Base-by-base conservation (phyloP, 306 rosid genomes). In the Ceratonia siliqua region DNA sequence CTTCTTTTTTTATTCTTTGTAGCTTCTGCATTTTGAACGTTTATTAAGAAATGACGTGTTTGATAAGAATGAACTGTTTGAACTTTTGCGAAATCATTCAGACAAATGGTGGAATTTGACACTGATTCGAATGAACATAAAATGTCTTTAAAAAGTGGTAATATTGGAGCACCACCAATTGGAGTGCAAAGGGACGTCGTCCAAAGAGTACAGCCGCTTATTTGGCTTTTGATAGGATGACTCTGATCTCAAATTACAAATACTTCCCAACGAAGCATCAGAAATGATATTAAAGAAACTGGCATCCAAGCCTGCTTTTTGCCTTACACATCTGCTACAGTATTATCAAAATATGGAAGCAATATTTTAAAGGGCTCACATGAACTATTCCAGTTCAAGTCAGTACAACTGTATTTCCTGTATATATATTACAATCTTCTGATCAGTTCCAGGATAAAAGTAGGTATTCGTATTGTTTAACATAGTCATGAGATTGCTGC, bases 111-210 rank as follows among this genome's bases (percentile, higher is more conserved):
- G 22, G 58, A 64, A 32, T 46, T 76, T 81, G 56, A 61, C 53
- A 24, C 32, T 22, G 21, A 65, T 21, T 25, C 9, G 52, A 39
- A 58, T 21, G 43, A 73, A 45, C 58, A 54, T 55, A 50, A 64
- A 22, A 33, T 48, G 42, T 54, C 18, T 49, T 53, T 50, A 5
- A 77, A 42, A 54, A 18, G 72, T 30, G 58, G 52, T 39, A 50
- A 42, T 68, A 43, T 50, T 78, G 72, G 30, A 52, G 56, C 17
- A 39, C 35, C 24, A 50, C 74, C 79, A 74, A 74, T 84, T 57
- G 68, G 77, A 43, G 18, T 54, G 79, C 72, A 56, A 70, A 52
- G 2, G 14, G 22, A 68, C 13, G 62, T 38, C 75, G 75, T 55
- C 77, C 59, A 43, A 22, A 35, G 15, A 65, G 35, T 22, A 25